Evolutionary conservation across 148 eudicot species (phyloP), one percentile per base, ranked within the genome.

Genomic region (Fagopyrum tataricum): DNA sequence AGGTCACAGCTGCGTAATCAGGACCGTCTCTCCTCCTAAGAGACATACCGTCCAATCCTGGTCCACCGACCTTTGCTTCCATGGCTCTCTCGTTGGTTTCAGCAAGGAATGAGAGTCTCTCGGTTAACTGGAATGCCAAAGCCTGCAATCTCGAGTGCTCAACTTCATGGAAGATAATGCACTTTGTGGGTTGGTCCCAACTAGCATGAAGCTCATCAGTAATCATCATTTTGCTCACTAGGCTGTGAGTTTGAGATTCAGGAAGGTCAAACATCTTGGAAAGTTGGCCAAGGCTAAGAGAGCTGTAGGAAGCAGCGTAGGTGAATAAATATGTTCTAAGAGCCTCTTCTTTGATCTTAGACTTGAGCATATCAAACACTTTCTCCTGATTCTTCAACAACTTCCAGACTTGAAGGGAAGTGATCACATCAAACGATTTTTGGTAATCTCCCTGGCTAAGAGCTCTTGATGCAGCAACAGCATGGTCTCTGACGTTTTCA

Each of bases 201-300:
- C 87, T 86, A 0, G 97, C 98, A 42, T 84, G 87, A 5, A 93
- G 86, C 84, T 93, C 98, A 69, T 89, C 98, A 1, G 79, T 79
- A 42, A 87, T 84, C 89, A 91, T 93, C 98, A 93, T 91, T 80
- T 89, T 93, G 82, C 95, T 93, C 39, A 91, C 88, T 41, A 86
- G 84, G 77, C 92, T 75, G 74, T 86, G 91, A 7, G 88, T 84
- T 73, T 84, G 86, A 6, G 82, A 64, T 11, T 89, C 95, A 0
- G 98, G 81, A 7, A 93, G 89, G 67, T 89, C 95, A 68, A 93
- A 93, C 92, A 91, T 87, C 76, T 85, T 86, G 0, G 98, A 77
- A 6, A 93, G 85, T 73, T 87, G 97, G 70, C 84, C 91, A 64
- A 93, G 75, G 79, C 91, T 82, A 40, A 91, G 72, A 17, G 98